Evolutionary conservation across 2,329 filamentous ascomycete genomes (phyloP).

Genomic region (Neophaeococcomyces mojaviensis): DNA sequence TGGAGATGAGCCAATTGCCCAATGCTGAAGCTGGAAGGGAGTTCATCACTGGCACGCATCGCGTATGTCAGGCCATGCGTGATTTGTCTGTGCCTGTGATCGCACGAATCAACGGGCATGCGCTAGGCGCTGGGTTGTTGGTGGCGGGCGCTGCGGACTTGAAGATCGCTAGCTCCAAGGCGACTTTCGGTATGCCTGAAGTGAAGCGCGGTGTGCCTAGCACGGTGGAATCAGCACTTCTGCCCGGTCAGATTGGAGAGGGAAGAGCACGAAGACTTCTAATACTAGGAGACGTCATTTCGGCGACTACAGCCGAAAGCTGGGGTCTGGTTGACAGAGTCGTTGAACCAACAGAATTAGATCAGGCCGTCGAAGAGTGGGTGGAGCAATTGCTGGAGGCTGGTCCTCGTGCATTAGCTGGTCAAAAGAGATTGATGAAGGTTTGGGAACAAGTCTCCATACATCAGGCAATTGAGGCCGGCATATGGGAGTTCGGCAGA

Average conservation of each 20-base stretch:
- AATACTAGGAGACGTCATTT: conserved; percentile 31
- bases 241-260: conserved; percentile 33
- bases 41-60: neutral
- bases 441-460: conserved; percentile 3
- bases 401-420: conserved; percentile 27
- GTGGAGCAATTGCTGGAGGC: conserved; percentile 24
- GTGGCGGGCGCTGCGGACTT: conserved; percentile 32
- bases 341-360: conserved; percentile 25
- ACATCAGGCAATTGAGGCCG: conserved; percentile 20
- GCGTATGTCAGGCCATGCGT: conserved; percentile 27
- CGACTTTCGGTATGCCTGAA: conserved; percentile 35
- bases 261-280: conserved; percentile 30
- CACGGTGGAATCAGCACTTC: conserved; percentile 33
- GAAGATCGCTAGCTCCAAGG: conserved; percentile 27
- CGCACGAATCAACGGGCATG: conserved; percentile 31
- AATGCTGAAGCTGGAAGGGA: conserved; percentile 23
- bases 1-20: conserved; percentile 19
- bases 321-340: conserved; percentile 34
- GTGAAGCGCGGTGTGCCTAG: conserved; percentile 32
- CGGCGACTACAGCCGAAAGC: conserved; percentile 25
- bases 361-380: conserved; percentile 29
- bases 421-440: conserved; percentile 28
- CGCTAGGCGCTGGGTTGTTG: conserved; percentile 32
- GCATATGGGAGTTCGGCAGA: conserved; percentile 23
- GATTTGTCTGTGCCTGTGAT: conserved; percentile 33